These are phyloP conservation scores for Teratosphaeria pseudoeucalypti DNA, from an alignment of 2,329 filamentous ascomycete genomes.

Conservation along the genomic window DNA sequence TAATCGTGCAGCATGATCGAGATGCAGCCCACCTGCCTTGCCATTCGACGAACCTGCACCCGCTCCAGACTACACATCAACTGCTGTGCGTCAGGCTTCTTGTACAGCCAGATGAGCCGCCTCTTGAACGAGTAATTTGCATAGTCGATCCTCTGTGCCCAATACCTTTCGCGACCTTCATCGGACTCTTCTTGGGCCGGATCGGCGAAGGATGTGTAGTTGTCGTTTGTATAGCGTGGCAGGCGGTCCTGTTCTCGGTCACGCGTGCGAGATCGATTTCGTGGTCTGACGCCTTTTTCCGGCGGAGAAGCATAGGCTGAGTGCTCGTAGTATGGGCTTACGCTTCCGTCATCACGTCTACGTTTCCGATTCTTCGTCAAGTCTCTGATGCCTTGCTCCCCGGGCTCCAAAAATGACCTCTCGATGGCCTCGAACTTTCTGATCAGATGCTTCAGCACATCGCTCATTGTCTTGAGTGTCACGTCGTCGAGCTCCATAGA, in stretches of 20 bases:
- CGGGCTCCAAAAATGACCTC: conserved; percentile 26
- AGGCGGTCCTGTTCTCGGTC: conserved; percentile 6
- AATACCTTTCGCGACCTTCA: conserved; percentile 18
- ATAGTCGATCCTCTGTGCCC: conserved; percentile 25
- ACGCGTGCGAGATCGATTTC: conserved; percentile 3
- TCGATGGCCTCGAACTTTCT: conserved; percentile 29
- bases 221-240: conserved; percentile 1
- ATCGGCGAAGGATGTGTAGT: conserved; percentile 5
- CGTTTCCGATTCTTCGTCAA: conserved; percentile 10
- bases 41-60: conserved; percentile 30
- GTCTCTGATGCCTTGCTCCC: conserved; percentile 15
- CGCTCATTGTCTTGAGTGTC: conserved; percentile 27
- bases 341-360: conserved; percentile 10
- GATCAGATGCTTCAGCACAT: conserved; percentile 27
- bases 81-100: conserved; percentile 26
- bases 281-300: conserved; percentile 11
- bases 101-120: conserved; percentile 28
- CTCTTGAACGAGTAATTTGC: conserved; percentile 24
- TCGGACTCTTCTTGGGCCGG: conserved; percentile 21
- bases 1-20: conserved; percentile 22
- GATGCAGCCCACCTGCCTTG: conserved; percentile 25
- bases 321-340: conserved; percentile 14
- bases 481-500: conserved; percentile 25
- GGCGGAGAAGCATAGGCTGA: conserved; percentile 20
- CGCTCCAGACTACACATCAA: conserved; percentile 27